Evolutionary conservation across 1,139 yeast species (phyloP).

Genomic region (Hyphopichia buzzinii): DNA sequence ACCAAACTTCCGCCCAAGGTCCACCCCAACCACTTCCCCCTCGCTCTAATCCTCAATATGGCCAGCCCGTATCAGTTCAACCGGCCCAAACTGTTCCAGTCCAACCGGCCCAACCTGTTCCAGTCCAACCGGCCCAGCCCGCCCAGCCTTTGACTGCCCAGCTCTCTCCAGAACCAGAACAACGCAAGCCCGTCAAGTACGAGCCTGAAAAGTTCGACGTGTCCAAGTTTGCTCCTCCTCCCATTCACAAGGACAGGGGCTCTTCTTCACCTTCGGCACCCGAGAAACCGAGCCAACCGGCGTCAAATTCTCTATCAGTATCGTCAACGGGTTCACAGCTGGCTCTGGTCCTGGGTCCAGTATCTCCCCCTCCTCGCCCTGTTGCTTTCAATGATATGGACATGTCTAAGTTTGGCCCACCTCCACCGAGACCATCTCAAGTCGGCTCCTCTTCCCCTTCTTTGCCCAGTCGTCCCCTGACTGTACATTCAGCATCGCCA

Average conservation of each 20-base stretch:
- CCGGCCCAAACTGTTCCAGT: constrained; percentile 4
- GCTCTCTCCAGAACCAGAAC: constrained; percentile 7
- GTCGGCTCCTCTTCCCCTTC: neutral
- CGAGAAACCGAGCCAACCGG: neutral
- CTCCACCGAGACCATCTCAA: constrained; percentile 10
- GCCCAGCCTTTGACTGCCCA: constrained; percentile 5
- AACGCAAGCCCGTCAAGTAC: constrained; percentile 4
- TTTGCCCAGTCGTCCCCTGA: neutral
- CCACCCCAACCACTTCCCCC: no score
- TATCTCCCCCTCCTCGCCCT: constrained; percentile 4
- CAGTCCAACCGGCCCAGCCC: constrained; percentile 5
- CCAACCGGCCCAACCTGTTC: constrained; percentile 7
- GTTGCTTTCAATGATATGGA: constrained; percentile 10
- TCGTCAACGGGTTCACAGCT: neutral
- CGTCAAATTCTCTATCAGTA: neutral
- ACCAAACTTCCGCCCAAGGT: constrained; percentile 1
- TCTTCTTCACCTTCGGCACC: constrained; percentile 2
- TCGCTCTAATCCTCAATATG: no score
- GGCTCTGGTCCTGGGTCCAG: neutral
- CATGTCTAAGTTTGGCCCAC: constrained; percentile 13
- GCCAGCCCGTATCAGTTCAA: no score
- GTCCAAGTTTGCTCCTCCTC: constrained; percentile 41
- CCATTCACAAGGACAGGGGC: constrained; percentile 27
- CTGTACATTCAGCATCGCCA: constrained; percentile 5
- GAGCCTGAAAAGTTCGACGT: neutral